Evolutionary conservation across 2,329 filamentous ascomycete genomes (phyloP).

Genomic region (Diaporthe eres): DNA sequence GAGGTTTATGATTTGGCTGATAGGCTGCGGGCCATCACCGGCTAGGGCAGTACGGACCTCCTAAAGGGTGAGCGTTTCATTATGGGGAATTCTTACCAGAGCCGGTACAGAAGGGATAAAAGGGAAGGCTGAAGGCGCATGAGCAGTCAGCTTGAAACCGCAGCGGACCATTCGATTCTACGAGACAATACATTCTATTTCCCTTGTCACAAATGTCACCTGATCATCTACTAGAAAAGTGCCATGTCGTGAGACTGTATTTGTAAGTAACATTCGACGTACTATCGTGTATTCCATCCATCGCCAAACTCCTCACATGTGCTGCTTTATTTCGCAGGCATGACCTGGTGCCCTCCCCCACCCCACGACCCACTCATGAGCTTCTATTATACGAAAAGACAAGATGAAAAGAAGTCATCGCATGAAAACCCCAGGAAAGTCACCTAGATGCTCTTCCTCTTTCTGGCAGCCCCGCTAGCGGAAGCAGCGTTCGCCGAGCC

Average conservation of each 20-base stretch:
- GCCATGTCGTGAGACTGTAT: neutral
- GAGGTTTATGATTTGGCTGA: too few species aligned
- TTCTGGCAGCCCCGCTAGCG: slow-evolving; percentile 3
- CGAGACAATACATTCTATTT: neutral
- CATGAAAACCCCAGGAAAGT: neutral
- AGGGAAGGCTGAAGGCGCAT: neutral
- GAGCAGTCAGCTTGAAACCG: neutral
- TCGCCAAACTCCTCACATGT: neutral
- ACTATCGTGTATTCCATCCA: neutral
- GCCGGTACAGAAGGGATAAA: too few species aligned
- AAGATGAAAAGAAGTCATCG: neutral
- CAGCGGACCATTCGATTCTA: neutral
- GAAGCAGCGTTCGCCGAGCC: slow-evolving; percentile 4
- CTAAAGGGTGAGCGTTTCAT: neutral
- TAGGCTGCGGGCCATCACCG: too few species aligned
- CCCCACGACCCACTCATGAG: neutral
- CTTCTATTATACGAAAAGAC: neutral
- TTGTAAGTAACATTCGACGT: neutral
- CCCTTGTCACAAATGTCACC: neutral
- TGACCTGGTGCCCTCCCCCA: neutral
- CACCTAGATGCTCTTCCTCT: neutral
- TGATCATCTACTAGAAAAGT: neutral
- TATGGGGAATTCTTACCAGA: neutral
- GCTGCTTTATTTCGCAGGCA: neutral
- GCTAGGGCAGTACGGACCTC: too few species aligned